Conservation (phyloP, 805 yeast genomes). For the Candida vartiovaarae region DNA sequence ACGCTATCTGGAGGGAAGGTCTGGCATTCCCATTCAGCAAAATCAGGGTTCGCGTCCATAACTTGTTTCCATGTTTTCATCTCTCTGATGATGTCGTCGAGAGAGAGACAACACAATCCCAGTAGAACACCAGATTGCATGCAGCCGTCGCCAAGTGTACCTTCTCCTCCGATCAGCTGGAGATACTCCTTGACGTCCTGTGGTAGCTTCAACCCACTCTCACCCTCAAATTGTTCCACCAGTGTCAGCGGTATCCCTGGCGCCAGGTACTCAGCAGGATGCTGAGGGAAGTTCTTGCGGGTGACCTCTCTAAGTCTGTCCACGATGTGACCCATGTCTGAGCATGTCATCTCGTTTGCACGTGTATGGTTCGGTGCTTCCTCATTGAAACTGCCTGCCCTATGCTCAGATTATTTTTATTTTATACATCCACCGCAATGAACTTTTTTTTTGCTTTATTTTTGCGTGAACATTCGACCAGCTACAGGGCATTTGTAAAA, state of each 20-base stretch:
- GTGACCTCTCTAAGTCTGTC: not conserved
- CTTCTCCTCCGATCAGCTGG: conserved; percentile 5
- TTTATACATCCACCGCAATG: too few relatives aligned
- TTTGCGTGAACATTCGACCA: too few relatives aligned
- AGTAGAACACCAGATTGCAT: not conserved
- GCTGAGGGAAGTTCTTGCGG: not conserved
- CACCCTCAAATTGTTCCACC: conserved; percentile 22
- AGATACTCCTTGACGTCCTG: conserved; percentile 6
- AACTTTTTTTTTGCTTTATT: too few relatives aligned
- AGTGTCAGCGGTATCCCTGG: not conserved
- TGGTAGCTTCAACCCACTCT: conserved; percentile 33
- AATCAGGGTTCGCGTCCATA: not conserved
- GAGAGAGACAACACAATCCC: not conserved
- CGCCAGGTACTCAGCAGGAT: not conserved
- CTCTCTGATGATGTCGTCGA: conserved; percentile 1
- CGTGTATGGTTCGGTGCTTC: not conserved
- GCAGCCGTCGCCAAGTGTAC: not conserved
- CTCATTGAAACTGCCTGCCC: not conserved
- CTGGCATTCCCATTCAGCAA: not conserved
- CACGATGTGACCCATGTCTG: not conserved
- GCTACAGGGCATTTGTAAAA: too few relatives aligned
- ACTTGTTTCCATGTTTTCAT: conserved; percentile 1
- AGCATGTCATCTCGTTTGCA: not conserved
- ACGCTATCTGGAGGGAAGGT: conserved; percentile 68
- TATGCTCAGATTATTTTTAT: too few relatives aligned